phyloP scores from a whole-genome alignment of 2,329 filamentous ascomycete genomes.

The Capronia epimyces region DNA sequence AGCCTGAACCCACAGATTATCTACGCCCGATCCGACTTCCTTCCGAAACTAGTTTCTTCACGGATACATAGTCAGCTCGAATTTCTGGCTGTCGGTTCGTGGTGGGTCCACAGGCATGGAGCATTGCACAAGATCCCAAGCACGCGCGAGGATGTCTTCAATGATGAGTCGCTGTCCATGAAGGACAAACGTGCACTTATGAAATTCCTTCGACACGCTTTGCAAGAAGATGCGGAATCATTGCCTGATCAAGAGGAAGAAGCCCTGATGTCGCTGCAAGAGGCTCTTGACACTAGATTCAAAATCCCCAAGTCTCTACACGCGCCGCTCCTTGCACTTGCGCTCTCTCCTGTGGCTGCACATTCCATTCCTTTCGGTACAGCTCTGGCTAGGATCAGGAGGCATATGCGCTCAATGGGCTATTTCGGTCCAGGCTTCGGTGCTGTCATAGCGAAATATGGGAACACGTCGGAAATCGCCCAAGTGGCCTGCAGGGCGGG shows the following conservation, averaged over 20 bases:
- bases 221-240: constrained; percentile 56
- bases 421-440: constrained; percentile 84
- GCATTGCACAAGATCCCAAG: constrained; percentile 70
- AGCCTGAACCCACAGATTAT: constrained; percentile 81
- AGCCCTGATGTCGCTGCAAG: constrained; percentile 49
- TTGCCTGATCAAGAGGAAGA: constrained; percentile 48
- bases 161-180: constrained; percentile 66
- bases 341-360: constrained; percentile 59
- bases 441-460: constrained; percentile 88
- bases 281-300: constrained; percentile 50
- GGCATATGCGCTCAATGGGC: constrained; percentile 80
- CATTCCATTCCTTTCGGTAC: constrained; percentile 57
- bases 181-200: constrained; percentile 81
- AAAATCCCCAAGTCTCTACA: constrained; percentile 64
- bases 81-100: constrained; percentile 87
- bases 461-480: constrained; percentile 77
- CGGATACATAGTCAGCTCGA: constrained; percentile 84
- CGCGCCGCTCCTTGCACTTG: constrained; percentile 62
- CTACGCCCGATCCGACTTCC: constrained; percentile 71
- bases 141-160: constrained; percentile 86
- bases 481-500: constrained; percentile 87
- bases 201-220: constrained; percentile 88
- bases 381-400: constrained; percentile 67
- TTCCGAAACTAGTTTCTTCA: constrained; percentile 80
- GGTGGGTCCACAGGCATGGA: constrained; percentile 62